These are phyloP conservation scores for Pulveroboletus sp. DNA, from an alignment of 1,284 basidiomycete genomes.

Conservation along the genomic window DNA sequence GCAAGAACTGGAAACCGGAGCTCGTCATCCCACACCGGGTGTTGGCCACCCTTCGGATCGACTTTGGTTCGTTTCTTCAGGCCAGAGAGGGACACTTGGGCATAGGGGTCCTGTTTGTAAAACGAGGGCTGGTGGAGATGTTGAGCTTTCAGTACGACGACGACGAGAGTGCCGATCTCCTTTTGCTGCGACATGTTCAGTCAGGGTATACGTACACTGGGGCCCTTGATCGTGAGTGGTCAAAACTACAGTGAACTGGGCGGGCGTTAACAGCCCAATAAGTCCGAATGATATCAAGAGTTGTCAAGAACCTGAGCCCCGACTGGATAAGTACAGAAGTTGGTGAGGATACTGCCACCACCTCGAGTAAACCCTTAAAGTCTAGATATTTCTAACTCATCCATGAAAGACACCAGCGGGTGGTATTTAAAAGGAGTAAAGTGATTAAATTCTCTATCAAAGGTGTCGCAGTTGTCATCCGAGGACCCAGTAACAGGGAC, in stretches of 20 bases:
- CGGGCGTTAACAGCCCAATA: not conserved
- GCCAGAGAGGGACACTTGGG: constrained; percentile 49
- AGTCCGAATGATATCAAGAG: not conserved
- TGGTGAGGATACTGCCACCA: no score
- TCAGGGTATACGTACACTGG: no score
- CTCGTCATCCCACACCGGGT: constrained; percentile 78
- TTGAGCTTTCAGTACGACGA: constrained; percentile 73
- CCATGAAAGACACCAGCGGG: no score
- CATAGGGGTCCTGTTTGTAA: constrained; percentile 76
- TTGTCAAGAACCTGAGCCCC: not conserved
- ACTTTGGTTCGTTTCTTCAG: constrained; percentile 56
- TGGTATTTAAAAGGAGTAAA: not conserved
- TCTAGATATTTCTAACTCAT: no score
- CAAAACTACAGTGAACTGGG: not conserved
- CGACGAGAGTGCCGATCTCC: constrained; percentile 67
- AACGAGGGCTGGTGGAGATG: constrained; percentile 72
- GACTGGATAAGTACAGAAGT: no score
- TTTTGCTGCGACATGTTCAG: constrained; percentile 33
- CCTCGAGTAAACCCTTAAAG: no score
- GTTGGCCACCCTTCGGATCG: constrained; percentile 73
- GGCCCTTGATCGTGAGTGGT: no score
- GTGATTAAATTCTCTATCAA: not conserved
- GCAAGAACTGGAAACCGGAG: constrained; percentile 56
- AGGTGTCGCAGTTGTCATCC: not conserved
- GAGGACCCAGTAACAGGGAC: not conserved